Evolutionary conservation across 106 monocot genomes (phyloP).

Genomic region (Dendrobium chrysotoxum): DNA sequence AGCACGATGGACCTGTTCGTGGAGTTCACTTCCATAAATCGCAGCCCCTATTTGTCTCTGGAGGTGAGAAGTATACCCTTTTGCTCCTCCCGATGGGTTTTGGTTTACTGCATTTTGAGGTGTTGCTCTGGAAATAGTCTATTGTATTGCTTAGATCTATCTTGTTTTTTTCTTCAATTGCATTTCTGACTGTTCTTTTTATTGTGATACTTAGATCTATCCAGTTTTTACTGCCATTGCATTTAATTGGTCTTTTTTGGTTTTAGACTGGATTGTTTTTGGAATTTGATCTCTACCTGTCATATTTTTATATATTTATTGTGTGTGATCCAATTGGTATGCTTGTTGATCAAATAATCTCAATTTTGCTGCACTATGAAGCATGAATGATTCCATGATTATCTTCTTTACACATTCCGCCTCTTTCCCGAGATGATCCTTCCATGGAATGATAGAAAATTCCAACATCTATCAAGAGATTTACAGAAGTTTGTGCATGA

Average conservation of each 20-base stretch:
- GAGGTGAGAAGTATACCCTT: constrained; percentile 27
- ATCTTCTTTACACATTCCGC: background rate
- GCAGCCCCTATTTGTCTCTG: constrained; percentile 72
- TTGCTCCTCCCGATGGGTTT: background rate
- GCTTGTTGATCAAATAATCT: background rate
- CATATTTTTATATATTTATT: background rate
- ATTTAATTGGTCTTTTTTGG: background rate
- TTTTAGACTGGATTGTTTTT: background rate
- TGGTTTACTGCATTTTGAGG: constrained; percentile 7
- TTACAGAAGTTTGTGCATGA: too few species aligned
- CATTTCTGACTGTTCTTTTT: background rate
- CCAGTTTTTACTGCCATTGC: background rate
- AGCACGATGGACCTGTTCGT: constrained; percentile 60
- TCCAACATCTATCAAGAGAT: too few species aligned
- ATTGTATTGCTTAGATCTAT: background rate
- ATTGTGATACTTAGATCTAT: background rate
- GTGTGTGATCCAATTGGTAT: background rate
- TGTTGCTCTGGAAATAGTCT: background rate
- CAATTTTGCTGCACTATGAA: background rate
- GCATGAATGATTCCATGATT: background rate
- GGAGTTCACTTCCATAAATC: constrained; percentile 61
- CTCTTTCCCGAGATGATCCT: background rate
- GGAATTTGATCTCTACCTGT: background rate
- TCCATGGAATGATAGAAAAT: background rate
- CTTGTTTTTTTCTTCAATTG: background rate